Evolutionary conservation across 805 yeast genomes (phyloP), one percentile per base, ranked within the genome.

Genomic region (Saturnispora gosingensis): DNA sequence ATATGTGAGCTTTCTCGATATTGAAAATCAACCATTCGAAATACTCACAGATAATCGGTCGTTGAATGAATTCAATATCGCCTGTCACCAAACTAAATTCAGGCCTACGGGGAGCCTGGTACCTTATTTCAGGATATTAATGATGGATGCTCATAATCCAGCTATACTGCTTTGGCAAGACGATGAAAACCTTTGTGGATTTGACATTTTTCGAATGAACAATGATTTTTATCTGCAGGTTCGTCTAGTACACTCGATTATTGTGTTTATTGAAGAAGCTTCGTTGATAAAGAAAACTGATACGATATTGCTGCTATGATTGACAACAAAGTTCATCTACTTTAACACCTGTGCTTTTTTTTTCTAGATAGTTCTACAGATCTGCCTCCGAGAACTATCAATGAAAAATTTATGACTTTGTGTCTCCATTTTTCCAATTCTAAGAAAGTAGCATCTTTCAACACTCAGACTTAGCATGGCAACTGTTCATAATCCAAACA

Each of bases 401-500:
- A 38, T 38, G 42, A 38, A 38, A 38, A 38, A 38, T 18, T 38
- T 38, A 38, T 18, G 22, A 15, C 24, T 20, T 25, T 25, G n/a
- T n/a, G 3, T 20, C 30, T 22, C 28, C 30, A 24, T 40, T 24
- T 24, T 40, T 24, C 30, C 15, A 22, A 24, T 22, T 34, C 8
- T 20, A 35, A 38, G 22, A 22, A 22, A 22, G 20, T 35, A 40
- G 5, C 15, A 20, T n/a, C 36, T 18, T 35, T 22, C 16, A 22
- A 24, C 25, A 25, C 27, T 45, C 24, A 10, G 30, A 20, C 22
- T n/a, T 22, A 54, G 24, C 44, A 90, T 90, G 97, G 95, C 88
- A 34, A 63, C 61, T 40, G 89, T 91, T 39, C 85, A 89, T 72
- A 91, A 91, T 75, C 98, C 98, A 34, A 91, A 93, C 69, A 91